Evolutionary conservation across 2,329 filamentous ascomycete species (phyloP).

Genomic region (Blastomyces parvus): DNA sequence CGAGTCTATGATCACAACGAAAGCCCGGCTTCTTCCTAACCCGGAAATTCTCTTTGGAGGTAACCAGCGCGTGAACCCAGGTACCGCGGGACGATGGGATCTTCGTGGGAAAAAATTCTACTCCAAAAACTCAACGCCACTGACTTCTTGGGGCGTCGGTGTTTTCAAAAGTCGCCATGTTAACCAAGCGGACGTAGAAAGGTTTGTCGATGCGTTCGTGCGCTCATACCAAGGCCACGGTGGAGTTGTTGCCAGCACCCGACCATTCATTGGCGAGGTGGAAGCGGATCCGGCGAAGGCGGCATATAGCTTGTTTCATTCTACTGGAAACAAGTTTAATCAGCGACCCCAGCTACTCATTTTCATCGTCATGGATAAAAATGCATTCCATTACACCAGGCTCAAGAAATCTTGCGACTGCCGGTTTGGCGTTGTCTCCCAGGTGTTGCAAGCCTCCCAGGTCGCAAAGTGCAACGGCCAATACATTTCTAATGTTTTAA

Average conservation of each 20-base stretch:
- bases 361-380: constrained; percentile 64
- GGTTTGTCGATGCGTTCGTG: constrained; percentile 53
- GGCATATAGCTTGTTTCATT: constrained; percentile 47
- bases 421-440: constrained; percentile 71
- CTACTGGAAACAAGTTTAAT: constrained; percentile 46
- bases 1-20: constrained; percentile 52
- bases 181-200: constrained; percentile 37
- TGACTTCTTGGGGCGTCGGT: constrained; percentile 68
- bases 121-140: constrained; percentile 49
- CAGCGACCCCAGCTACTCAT: constrained; percentile 65
- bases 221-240: constrained; percentile 54
- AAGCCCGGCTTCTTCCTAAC: constrained; percentile 60
- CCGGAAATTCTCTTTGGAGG: constrained; percentile 62
- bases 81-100: constrained; percentile 71
- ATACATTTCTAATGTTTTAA: constrained; percentile 85
- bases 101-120: constrained; percentile 72
- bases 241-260: constrained; percentile 42
- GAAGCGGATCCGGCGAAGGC: constrained; percentile 43
- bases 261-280: constrained; percentile 39
- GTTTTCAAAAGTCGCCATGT: constrained; percentile 48
- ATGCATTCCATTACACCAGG: constrained; percentile 63
- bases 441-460: constrained; percentile 65
- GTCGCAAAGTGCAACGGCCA: constrained; percentile 63
- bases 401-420: constrained; percentile 88
- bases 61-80: constrained; percentile 48